Percentiles rank a stretch among this genome's conserved stretches.
Conservation (phyloP, 495 filamentous ascomycete genomes). For the Talaromyces stipitatus region DNA sequence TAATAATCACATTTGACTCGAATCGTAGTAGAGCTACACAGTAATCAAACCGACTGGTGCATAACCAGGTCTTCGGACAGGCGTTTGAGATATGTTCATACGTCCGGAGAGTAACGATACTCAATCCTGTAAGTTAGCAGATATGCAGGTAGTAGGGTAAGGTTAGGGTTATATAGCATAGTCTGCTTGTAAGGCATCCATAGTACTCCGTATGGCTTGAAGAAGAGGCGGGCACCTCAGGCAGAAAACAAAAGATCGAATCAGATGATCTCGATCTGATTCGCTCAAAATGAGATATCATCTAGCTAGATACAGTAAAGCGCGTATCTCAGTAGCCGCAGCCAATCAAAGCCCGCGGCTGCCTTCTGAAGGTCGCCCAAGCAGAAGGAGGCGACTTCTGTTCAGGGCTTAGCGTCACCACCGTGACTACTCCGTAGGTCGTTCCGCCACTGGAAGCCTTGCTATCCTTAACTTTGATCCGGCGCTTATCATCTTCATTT, state of each 20-base stretch:
- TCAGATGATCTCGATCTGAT: not conserved
- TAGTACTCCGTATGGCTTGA: too few species aligned
- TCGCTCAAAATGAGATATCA: not conserved
- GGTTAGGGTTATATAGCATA: too few species aligned
- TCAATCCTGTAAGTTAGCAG: too few species aligned
- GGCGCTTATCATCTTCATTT: slow-evolving; percentile 2
- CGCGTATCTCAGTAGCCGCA: not conserved
- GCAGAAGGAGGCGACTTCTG: not conserved
- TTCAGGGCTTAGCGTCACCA: not conserved
- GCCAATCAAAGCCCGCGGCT: not conserved
- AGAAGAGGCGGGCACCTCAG: not conserved
- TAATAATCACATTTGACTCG: not conserved
- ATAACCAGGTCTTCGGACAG: too few species aligned
- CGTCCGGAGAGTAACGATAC: too few species aligned
- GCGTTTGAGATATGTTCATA: too few species aligned
- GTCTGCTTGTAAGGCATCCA: too few species aligned
- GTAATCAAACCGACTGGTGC: not conserved
- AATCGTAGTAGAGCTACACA: not conserved
- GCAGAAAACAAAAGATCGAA: too few species aligned
- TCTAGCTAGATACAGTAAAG: not conserved
- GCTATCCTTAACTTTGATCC: not conserved
- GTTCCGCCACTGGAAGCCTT: not conserved
- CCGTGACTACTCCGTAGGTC: not conserved
- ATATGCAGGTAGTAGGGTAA: too few species aligned
- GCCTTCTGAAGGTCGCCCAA: not conserved